Percentiles rank a stretch among this genome's conserved stretches.
Conservation (phyloP, 768 basidiomycete species). For the Suillus hirtellus region DNA sequence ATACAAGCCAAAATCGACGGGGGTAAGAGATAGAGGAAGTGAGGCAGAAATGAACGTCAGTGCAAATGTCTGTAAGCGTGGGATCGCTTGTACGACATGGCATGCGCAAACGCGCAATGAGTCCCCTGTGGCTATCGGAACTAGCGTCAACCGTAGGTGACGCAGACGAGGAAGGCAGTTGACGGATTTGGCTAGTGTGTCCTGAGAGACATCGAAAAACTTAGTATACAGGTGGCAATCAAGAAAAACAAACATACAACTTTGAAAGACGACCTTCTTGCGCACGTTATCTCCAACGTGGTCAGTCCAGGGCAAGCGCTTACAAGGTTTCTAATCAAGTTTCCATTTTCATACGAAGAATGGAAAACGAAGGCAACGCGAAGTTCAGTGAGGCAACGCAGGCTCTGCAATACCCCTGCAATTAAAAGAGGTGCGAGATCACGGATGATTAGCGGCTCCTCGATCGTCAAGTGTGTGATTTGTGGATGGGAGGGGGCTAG, state of each 20-base stretch:
- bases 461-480: conserved; percentile 59
- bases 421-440: conserved; percentile 66
- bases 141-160: conserved; percentile 61
- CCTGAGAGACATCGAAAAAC: conserved; percentile 18
- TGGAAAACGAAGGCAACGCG: conserved; percentile 69
- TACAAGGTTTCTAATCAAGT: conserved; percentile 65
- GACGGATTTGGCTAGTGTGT: conserved; percentile 57
- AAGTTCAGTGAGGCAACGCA: conserved; percentile 57
- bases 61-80: conserved; percentile 62
- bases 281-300: conserved; percentile 65
- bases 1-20: conserved; percentile 41
- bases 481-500: conserved; percentile 48
- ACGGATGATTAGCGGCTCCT: conserved; percentile 66
- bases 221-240: not conserved
- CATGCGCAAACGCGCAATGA: conserved; percentile 57
- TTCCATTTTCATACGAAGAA: conserved; percentile 72
- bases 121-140: conserved; percentile 66
- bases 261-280: conserved; percentile 70
- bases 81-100: conserved; percentile 64
- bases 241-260: conserved; percentile 44
- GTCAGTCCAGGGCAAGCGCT: conserved; percentile 64
- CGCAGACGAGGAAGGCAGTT: conserved; percentile 64
- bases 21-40: conserved; percentile 47
- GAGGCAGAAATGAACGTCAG: conserved; percentile 66
- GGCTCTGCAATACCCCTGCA: conserved; percentile 55